Conservation (phyloP, 306 rosid genomes). For the Ochetophila trinervis region DNA sequence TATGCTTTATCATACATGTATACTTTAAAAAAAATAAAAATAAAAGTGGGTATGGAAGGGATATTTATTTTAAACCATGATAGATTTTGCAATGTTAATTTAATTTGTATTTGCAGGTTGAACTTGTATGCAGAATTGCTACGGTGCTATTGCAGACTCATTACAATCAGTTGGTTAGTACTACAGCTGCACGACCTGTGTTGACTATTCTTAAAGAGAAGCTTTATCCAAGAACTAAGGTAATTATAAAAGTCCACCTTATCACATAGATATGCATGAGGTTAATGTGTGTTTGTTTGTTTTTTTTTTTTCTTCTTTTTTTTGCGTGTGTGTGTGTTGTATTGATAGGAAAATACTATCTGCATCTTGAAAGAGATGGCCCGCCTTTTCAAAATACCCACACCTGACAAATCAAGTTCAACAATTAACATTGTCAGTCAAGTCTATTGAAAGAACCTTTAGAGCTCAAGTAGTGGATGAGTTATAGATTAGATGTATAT, state of each 20-base stretch:
- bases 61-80: not conserved
- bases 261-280: not conserved
- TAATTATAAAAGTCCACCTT: slow-evolving; percentile 26
- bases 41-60: not conserved
- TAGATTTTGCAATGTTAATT: not conserved
- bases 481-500: no score
- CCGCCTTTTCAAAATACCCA: not conserved
- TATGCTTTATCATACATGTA: not conserved
- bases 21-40: not conserved
- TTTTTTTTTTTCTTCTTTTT: no score
- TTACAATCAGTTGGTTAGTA: slow-evolving; percentile 69
- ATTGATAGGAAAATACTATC: no score
- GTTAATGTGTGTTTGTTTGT: no score
- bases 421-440: no score
- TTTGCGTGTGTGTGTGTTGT: no score
- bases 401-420: no score
- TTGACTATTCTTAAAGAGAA: slow-evolving; percentile 59
- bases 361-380: not conserved
- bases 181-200: slow-evolving; percentile 70
- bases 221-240: slow-evolving; percentile 76
- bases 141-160: slow-evolving; percentile 72
- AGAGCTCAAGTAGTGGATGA: no score
- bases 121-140: slow-evolving; percentile 76
- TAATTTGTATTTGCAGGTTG: slow-evolving; percentile 55
- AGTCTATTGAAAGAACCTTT: no score